phyloP scores from a whole-genome alignment of 345 rosid species.

The Euphorbia lathyris region DNA sequence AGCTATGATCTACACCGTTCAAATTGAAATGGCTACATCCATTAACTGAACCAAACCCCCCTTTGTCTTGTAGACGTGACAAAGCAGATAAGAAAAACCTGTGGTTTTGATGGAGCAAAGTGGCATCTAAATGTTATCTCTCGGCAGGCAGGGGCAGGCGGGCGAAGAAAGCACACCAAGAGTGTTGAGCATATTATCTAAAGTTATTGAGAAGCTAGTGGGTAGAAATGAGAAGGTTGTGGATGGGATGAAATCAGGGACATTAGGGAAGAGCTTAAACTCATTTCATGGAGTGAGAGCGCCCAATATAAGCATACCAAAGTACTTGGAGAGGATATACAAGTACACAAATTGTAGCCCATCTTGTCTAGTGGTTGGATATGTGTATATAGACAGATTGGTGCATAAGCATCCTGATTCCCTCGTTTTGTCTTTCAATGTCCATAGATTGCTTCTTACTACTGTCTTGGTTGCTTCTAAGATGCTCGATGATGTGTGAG shows the following conservation, averaged over 20 bases:
- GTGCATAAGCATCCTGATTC: slow-evolving; percentile 72
- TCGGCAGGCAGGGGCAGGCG: slow-evolving; percentile 32
- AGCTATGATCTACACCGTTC: too few species aligned
- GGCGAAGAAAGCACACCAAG: slow-evolving; percentile 50
- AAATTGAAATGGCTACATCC: too few species aligned
- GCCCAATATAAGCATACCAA: slow-evolving; percentile 66
- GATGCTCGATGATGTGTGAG: slow-evolving; percentile 87
- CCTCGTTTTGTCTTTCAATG: slow-evolving; percentile 63
- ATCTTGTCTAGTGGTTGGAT: slow-evolving; percentile 83
- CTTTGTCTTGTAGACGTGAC: too few species aligned
- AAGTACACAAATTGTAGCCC: slow-evolving; percentile 87
- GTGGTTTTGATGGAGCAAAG: slow-evolving; percentile 16
- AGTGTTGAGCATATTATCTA: slow-evolving; percentile 63
- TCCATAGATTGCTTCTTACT: slow-evolving; percentile 78
- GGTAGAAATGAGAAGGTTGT: slow-evolving; percentile 61
- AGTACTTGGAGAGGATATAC: slow-evolving; percentile 81
- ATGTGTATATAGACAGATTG: slow-evolving; percentile 71
- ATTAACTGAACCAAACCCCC: too few species aligned
- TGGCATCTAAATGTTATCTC: slow-evolving; percentile 43
- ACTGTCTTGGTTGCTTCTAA: slow-evolving; percentile 90
- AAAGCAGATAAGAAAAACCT: too few species aligned
- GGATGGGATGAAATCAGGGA: slow-evolving; percentile 13
- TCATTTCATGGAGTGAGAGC: slow-evolving; percentile 79
- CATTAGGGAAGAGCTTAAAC: slow-evolving; percentile 55
- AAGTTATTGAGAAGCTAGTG: slow-evolving; percentile 68